A percentile compares a stretch with the other conserved stretches of the same genome.
phyloP scores from a whole-genome alignment of 2,329 filamentous ascomycete genomes.

The Aspergillus carbonarius region DNA sequence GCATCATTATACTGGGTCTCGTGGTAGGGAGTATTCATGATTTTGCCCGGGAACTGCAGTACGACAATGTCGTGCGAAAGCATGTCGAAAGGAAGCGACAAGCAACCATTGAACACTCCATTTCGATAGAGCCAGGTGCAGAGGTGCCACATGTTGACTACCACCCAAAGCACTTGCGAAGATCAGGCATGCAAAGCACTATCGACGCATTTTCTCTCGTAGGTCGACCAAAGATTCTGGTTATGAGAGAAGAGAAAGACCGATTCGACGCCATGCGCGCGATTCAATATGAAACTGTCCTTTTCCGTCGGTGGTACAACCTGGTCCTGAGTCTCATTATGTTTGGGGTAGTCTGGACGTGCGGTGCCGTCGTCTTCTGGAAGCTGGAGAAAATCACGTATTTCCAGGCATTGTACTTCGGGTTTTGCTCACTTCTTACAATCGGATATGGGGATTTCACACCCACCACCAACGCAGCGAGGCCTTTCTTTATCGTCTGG shows the following conservation, averaged over 20 bases:
- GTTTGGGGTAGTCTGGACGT: slow-evolving; percentile 75
- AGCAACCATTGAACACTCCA: slow-evolving; percentile 54
- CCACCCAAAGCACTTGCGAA: slow-evolving; percentile 8
- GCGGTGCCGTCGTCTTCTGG: slow-evolving; percentile 76
- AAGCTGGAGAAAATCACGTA: slow-evolving; percentile 63
- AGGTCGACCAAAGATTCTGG: slow-evolving; percentile 48
- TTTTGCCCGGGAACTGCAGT: slow-evolving; percentile 59
- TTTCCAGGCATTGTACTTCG: slow-evolving; percentile 81
- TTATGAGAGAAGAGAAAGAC: slow-evolving; percentile 64
- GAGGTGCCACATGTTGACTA: slow-evolving; percentile 4
- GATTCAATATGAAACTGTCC: slow-evolving; percentile 67
- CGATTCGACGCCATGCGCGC: slow-evolving; percentile 79
- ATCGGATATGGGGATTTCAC: slow-evolving; percentile 83
- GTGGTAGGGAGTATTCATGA: slow-evolving; percentile 77
- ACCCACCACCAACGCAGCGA: slow-evolving; percentile 73
- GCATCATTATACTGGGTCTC: slow-evolving; percentile 80
- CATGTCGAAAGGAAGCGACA: slow-evolving; percentile 58
- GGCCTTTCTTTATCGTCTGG: slow-evolving; percentile 93
- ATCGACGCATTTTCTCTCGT: slow-evolving; percentile 22
- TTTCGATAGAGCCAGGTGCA: slow-evolving; percentile 5
- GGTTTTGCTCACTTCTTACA: slow-evolving; percentile 77
- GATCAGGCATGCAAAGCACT: slow-evolving; percentile 22
- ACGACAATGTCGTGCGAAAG: slow-evolving; percentile 61
- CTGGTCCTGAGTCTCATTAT: slow-evolving; percentile 65
- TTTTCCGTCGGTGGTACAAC: slow-evolving; percentile 71